These are phyloP conservation scores for Penicillium egyptiacum DNA, from an alignment of 495 filamentous ascomycete genomes.

Conservation along the genomic window DNA sequence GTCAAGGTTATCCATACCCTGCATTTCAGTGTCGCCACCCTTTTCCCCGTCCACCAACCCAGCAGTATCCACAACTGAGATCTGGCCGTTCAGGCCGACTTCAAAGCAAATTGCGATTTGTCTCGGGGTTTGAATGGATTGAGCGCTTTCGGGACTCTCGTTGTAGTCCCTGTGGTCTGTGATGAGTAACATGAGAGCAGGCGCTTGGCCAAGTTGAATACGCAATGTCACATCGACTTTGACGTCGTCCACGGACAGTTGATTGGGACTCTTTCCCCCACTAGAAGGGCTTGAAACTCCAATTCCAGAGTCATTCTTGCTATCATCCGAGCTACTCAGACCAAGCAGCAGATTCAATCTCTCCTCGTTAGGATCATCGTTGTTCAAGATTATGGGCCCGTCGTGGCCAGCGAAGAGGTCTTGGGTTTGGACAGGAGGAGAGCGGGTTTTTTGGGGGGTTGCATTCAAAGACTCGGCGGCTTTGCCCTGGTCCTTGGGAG, in stretches of 20 bases:
- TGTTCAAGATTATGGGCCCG: slow-evolving; percentile 37
- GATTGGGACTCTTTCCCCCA: neutral
- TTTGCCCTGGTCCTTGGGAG: slow-evolving; percentile 20
- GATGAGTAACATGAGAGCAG: slow-evolving; percentile 45
- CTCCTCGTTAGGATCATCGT: slow-evolving; percentile 42
- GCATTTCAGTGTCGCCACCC: slow-evolving; percentile 24
- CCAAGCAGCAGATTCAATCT: slow-evolving; percentile 35
- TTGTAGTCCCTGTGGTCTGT: slow-evolving; percentile 30
- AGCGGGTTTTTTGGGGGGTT: neutral
- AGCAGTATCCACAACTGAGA: slow-evolving; percentile 46
- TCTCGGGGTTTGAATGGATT: slow-evolving; percentile 9
- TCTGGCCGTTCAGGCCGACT: slow-evolving; percentile 60
- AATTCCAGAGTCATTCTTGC: neutral
- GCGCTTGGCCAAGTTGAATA: slow-evolving; percentile 45
- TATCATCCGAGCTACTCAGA: slow-evolving; percentile 1
- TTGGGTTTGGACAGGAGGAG: slow-evolving; percentile 1
- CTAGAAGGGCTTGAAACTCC: slow-evolving; percentile 1
- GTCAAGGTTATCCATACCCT: slow-evolving; percentile 24
- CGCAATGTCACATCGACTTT: slow-evolving; percentile 48
- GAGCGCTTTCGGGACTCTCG: neutral
- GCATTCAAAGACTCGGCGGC: slow-evolving; percentile 2
- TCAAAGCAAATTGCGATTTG: slow-evolving; percentile 51
- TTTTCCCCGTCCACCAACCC: slow-evolving; percentile 30
- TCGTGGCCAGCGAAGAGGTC: slow-evolving; percentile 13
- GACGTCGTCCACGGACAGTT: slow-evolving; percentile 26